These are phyloP conservation scores for Acaromyces ingoldii DNA, from an alignment of 1,284 basidiomycete species.

Conservation along the genomic window DNA sequence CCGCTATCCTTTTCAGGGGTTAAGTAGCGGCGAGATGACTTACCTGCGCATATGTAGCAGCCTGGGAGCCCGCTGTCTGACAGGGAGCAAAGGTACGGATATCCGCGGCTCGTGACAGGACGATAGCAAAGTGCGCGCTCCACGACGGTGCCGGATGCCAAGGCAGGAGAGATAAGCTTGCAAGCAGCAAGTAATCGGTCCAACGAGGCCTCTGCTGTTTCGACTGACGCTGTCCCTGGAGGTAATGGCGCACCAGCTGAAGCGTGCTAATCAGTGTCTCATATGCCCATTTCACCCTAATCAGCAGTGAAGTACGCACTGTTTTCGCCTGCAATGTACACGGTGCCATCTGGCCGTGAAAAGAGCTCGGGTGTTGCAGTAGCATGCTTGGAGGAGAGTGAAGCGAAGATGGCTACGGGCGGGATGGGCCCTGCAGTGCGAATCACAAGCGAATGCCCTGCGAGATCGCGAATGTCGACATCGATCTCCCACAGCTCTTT, in stretches of 20 bases:
- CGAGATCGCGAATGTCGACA: neutral
- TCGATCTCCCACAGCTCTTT: conserved; percentile 9
- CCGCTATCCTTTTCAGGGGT: too few species aligned
- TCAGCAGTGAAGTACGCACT: neutral
- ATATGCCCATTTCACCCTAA: neutral
- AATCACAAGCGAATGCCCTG: conserved; percentile 55
- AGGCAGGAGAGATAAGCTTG: conserved; percentile 48
- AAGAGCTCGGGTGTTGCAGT: conserved; percentile 37
- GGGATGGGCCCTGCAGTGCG: conserved; percentile 20
- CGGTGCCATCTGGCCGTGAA: conserved; percentile 51
- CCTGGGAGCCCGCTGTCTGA: too few species aligned
- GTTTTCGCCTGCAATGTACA: conserved; percentile 50
- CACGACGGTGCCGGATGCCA: conserved; percentile 48
- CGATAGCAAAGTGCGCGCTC: conserved; percentile 58
- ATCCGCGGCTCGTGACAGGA: conserved; percentile 56
- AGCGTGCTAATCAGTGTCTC: conserved; percentile 17
- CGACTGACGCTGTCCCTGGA: conserved; percentile 43
- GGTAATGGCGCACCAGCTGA: conserved; percentile 44
- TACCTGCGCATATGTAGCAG: too few species aligned
- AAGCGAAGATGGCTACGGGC: conserved; percentile 57
- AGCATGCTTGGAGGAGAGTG: conserved; percentile 49
- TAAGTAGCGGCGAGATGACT: too few species aligned
- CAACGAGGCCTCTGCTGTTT: conserved; percentile 53
- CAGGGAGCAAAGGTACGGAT: conserved; percentile 56
- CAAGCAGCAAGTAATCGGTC: conserved; percentile 55